Percentiles rank a stretch among this genome's conserved stretches.
Conservation (phyloP, 768 basidiomycete species). For the Austroboletus eburneus region DNA sequence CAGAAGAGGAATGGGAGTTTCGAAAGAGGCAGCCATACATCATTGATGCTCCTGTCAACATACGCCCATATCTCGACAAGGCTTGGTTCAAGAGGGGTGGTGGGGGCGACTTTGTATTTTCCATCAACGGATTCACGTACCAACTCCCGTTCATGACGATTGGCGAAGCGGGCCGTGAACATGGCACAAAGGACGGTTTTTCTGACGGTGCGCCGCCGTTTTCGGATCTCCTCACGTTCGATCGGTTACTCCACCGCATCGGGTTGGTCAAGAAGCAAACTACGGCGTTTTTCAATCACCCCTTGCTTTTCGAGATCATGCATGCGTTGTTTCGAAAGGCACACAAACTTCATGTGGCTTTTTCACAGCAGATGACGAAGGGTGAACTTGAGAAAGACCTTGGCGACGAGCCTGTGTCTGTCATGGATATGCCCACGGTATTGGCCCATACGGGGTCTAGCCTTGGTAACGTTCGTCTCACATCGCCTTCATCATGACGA, state of each 20-base stretch:
- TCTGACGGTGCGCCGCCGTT: slow-evolving; percentile 34
- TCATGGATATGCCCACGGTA: slow-evolving; percentile 3
- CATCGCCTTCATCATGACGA: not conserved
- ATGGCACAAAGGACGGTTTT: not conserved
- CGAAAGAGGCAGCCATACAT: slow-evolving; percentile 26
- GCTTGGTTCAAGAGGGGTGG: slow-evolving; percentile 47
- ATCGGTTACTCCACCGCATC: slow-evolving; percentile 46
- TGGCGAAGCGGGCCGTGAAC: slow-evolving; percentile 8
- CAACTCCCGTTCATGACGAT: slow-evolving; percentile 40
- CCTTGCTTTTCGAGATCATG: slow-evolving; percentile 43
- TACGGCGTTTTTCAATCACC: slow-evolving; percentile 35
- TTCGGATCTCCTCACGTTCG: slow-evolving; percentile 37
- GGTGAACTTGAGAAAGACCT: not conserved
- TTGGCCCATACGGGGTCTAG: slow-evolving; percentile 18
- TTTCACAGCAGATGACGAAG: not conserved
- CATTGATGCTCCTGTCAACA: slow-evolving; percentile 46
- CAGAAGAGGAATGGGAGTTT: not conserved
- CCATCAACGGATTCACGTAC: slow-evolving; percentile 41
- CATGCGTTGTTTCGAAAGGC: not conserved
- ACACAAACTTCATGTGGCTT: slow-evolving; percentile 20
- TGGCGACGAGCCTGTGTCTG: slow-evolving; percentile 2
- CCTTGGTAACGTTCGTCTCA: slow-evolving; percentile 27
- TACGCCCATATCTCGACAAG: slow-evolving; percentile 46
- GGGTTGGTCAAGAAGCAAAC: slow-evolving; percentile 36
- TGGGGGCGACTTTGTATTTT: slow-evolving; percentile 37